Base-by-base conservation (phyloP, 768 basidiomycete species). In the Trametes coccinea region DNA sequence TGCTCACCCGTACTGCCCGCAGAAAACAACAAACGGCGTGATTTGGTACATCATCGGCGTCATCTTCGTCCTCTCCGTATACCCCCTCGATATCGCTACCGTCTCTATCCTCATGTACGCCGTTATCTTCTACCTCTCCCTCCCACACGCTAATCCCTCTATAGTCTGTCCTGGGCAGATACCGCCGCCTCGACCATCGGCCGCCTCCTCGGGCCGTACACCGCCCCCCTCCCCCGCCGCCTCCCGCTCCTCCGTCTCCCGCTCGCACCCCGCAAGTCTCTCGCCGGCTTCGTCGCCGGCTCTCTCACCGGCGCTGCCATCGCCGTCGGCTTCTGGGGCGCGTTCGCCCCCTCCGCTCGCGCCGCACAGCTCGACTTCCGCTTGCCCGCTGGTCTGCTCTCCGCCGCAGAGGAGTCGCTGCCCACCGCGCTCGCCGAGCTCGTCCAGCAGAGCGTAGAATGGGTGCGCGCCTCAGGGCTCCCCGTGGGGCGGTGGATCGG, bases 181-280 rank as follows among this genome's bases (percentile, higher is more conserved):
- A 96, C 95, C 1, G 87, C 93, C 16, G 95, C 95, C 5, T 96
- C 95, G 9, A 95, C 92, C 11, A 78, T 96, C 65, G 95, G 95
- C 46, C 86, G 95, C n/a, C 77, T 93, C 37, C 93, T 84, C 72
- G 92, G 93, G 43, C 76, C 78, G n/a, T 75, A 77, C 48, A 92
- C 93, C 0, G 82, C 84, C 0, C 81, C 76, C 4, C 82, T 90
- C 4, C 88, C 88, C 2, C 71, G 76, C 48, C 76, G 70, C 74
- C 60, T 80, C 61, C 74, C 62, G 7, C 48, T 64, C 76, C 72
- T 80, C 66, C 75, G 78, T 2, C 77, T 94, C 44, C 90, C 86
- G 0, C 80, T 95, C 52, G 91, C 92, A 0, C 84, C 88, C 0
- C 83, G 91, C 59, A 96, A 96, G 74, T 92, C 89, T 4, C 69